Evolutionary conservation across 2,329 filamentous ascomycete species (phyloP), one percentile per base, ranked within the genome.

Genomic region (Periglandula ipomoeae): DNA sequence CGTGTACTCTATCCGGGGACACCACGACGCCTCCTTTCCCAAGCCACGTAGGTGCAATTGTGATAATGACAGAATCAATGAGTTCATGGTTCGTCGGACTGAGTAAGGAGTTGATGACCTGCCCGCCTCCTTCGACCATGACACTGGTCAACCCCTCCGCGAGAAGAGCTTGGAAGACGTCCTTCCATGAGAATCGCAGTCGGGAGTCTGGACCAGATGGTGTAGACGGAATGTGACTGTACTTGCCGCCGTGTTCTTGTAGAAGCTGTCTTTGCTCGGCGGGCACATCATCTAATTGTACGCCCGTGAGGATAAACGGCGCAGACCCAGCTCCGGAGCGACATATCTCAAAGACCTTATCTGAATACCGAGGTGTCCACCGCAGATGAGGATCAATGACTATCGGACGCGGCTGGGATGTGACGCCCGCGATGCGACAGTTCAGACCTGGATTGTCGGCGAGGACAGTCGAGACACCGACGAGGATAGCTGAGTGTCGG

Each of bases 121-220:
- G 72, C 0, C 79, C 90, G 10, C 91, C 91, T 0, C 91, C 91
- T 65, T 97, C 91, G 44, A 97, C 76, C 91, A 96, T 96, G 50
- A 96, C 73, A 61, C 89, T 95, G 46, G 68, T 65, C 40, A 95
- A 69, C 1, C 82, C 81, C 56, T 85, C 73, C 1, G 61, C 63
- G 30, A 58, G 55, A n/a, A 95, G 64, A 3, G 71, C 69, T 17
- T 65, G 65, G 26, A 94, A 66, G 15, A 94, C 75, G 37, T 74
- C 72, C 10, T 65, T 64, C 89, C 88, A 94, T 17, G 71, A 65
- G 53, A 85, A 74, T 48, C 73, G 68, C 61, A 65, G 65, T 27
- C 68, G 60, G 15, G 60, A 67, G 43, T 63, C 65, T 47, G 63
- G 60, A 41, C 68, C 62, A 43, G 50, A 13, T n/a, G 35, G 13